Evolutionary conservation across 805 yeast species (phyloP).

Genomic region (Yamadazyma laniorum): DNA sequence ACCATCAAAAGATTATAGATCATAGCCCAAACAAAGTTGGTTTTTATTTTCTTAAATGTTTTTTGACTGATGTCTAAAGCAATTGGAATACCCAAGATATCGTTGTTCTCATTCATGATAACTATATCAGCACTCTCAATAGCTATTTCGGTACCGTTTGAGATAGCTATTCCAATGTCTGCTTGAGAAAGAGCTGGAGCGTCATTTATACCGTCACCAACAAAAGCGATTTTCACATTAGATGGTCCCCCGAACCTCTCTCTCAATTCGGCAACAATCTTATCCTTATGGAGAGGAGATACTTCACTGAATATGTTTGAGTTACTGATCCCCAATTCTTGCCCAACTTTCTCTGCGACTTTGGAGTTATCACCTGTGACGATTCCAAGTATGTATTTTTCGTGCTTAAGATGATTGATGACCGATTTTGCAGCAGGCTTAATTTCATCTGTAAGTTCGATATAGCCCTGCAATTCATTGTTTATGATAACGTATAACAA

Average conservation of each 20-base stretch:
- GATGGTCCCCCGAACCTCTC: constrained; percentile 31
- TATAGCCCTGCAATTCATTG: constrained; percentile 56
- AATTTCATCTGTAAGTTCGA: constrained; percentile 66
- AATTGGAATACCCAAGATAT: constrained; percentile 50
- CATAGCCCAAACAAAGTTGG: constrained; percentile 85
- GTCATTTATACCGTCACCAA: constrained; percentile 98
- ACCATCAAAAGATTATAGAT: constrained; percentile 81
- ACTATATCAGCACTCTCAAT: constrained; percentile 96
- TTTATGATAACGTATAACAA: constrained; percentile 59
- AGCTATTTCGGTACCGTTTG: constrained; percentile 94
- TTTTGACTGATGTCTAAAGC: constrained; percentile 67
- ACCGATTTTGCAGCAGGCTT: constrained; percentile 65
- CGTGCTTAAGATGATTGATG: constrained; percentile 48
- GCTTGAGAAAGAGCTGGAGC: constrained; percentile 93
- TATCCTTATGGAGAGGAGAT: constrained; percentile 74
- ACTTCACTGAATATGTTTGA: constrained; percentile 71
- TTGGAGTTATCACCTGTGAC: constrained; percentile 81
- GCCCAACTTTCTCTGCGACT: constrained; percentile 65
- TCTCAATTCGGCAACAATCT: constrained; percentile 59
- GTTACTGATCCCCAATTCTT: constrained; percentile 61
- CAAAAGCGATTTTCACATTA: constrained; percentile 64
- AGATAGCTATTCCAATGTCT: constrained; percentile 86
- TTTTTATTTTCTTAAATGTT: constrained; percentile 71
- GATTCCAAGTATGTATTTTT: constrained; percentile 64
- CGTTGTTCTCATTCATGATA: constrained; percentile 41